Conservation (phyloP, 1,284 basidiomycete genomes). For the Chalciporus sp. region DNA sequence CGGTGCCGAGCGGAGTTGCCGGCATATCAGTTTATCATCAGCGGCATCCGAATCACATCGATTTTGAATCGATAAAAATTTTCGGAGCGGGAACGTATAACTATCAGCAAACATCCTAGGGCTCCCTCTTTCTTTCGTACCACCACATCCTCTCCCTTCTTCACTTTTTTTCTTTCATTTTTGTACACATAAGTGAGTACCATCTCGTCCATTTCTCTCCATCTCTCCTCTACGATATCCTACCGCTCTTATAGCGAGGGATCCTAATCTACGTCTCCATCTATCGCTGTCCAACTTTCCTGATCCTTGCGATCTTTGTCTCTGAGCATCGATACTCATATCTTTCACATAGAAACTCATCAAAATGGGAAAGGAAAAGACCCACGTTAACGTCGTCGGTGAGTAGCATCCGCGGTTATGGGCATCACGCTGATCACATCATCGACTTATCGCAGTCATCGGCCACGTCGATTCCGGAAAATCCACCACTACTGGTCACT, state of each 20-base stretch:
- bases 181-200: conserved; percentile 50
- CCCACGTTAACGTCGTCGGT: conserved; percentile 93
- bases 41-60: conserved; percentile 46
- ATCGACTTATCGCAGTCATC: conserved; percentile 69
- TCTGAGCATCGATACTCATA: conserved; percentile 29
- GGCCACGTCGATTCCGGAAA: conserved; percentile 98
- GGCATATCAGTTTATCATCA: conserved; percentile 43
- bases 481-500: conserved; percentile 99
- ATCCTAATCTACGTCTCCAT: conserved; percentile 15
- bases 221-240: not conserved
- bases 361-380: conserved; percentile 91
- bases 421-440: conserved; percentile 21
- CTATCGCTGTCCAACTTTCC: conserved; percentile 21
- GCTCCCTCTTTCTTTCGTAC: conserved; percentile 47
- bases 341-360: conserved; percentile 43
- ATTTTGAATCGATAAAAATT: conserved; percentile 61
- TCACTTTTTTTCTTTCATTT: conserved; percentile 36
- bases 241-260: not conserved
- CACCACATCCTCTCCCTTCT: conserved; percentile 51
- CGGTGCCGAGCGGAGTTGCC: conserved; percentile 34
- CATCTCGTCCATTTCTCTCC: not conserved
- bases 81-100: conserved; percentile 52
- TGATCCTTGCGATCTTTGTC: conserved; percentile 33
- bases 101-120: conserved; percentile 53
- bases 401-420: conserved; percentile 37